These are phyloP conservation scores for Waitea zeae DNA, from an alignment of 1,284 basidiomycete genomes.

Conservation along the genomic window DNA sequence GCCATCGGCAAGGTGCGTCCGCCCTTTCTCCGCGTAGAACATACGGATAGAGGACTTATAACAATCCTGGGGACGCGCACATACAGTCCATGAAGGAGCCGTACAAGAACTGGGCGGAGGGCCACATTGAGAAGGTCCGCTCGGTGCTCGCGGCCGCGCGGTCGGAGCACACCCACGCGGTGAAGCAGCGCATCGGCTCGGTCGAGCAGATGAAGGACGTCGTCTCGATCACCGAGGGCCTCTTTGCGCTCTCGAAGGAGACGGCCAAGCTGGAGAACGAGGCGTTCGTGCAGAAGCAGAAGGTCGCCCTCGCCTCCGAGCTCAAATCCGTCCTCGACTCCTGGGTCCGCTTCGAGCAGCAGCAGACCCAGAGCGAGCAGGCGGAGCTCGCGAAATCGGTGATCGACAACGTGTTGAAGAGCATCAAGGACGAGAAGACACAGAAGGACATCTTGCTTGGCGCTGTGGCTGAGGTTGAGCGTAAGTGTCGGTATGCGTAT, in stretches of 20 bases:
- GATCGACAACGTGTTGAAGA: constrained; percentile 73
- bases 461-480: constrained; percentile 84
- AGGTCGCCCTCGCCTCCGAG: constrained; percentile 75
- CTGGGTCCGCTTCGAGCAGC: constrained; percentile 97
- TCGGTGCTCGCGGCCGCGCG: constrained; percentile 73
- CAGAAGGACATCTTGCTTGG: constrained; percentile 82
- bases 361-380: constrained; percentile 94
- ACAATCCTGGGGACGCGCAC: neutral
- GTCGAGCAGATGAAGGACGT: constrained; percentile 89
- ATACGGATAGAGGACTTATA: neutral
- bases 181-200: constrained; percentile 82
- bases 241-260: constrained; percentile 93
- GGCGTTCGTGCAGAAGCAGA: constrained; percentile 84
- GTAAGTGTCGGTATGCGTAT: constrained; percentile 50
- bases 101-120: constrained; percentile 87
- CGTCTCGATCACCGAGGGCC: constrained; percentile 71
- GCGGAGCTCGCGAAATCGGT: constrained; percentile 76
- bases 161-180: constrained; percentile 82
- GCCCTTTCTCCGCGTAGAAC: neutral
- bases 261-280: constrained; percentile 85
- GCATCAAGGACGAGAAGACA: constrained; percentile 79
- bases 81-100: constrained; percentile 41
- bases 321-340: constrained; percentile 92
- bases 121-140: constrained; percentile 73
- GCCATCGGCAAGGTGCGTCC: constrained; percentile 68